These are phyloP conservation scores for Coccomyxa subellipsoidea DNA, from an alignment of 163 green algal genomes.

Conservation along the genomic window DNA sequence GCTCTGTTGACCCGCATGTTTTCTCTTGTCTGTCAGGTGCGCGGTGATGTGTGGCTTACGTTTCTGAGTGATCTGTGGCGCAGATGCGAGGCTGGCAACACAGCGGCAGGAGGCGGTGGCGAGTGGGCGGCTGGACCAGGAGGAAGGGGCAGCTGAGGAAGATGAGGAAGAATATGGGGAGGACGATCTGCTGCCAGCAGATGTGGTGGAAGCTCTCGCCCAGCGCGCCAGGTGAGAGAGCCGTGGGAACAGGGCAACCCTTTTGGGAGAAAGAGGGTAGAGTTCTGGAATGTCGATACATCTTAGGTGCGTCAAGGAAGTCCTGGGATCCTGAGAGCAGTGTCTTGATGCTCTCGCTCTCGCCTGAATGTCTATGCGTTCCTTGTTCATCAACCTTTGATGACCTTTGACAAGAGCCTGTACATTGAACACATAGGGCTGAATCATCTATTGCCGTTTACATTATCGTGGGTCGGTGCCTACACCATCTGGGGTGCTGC, in stretches of 20 bases:
- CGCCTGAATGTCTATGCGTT: too few relatives aligned
- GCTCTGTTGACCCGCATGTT: too few relatives aligned
- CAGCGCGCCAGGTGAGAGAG: background rate
- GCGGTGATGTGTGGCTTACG: background rate
- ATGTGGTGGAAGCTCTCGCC: background rate
- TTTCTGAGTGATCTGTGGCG: background rate
- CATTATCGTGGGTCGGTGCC: too few relatives aligned
- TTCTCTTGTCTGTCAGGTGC: too few relatives aligned
- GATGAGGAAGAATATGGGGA: background rate
- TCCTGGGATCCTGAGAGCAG: background rate
- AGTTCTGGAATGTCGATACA: background rate
- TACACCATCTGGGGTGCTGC: too few relatives aligned
- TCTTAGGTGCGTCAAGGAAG: background rate
- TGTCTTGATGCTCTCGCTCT: too few relatives aligned
- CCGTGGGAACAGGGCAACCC: background rate
- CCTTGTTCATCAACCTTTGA: too few relatives aligned
- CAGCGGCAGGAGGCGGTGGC: background rate
- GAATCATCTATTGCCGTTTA: too few relatives aligned
- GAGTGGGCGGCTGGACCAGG: background rate
- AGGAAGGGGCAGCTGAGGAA: background rate
- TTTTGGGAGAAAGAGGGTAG: background rate
- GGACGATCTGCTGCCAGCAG: background rate
- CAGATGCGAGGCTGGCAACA: background rate
- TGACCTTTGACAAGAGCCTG: too few relatives aligned
- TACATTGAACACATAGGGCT: too few relatives aligned